Evolutionary conservation across 2,329 filamentous ascomycete genomes (phyloP).

Genomic region (Nemania sp.): DNA sequence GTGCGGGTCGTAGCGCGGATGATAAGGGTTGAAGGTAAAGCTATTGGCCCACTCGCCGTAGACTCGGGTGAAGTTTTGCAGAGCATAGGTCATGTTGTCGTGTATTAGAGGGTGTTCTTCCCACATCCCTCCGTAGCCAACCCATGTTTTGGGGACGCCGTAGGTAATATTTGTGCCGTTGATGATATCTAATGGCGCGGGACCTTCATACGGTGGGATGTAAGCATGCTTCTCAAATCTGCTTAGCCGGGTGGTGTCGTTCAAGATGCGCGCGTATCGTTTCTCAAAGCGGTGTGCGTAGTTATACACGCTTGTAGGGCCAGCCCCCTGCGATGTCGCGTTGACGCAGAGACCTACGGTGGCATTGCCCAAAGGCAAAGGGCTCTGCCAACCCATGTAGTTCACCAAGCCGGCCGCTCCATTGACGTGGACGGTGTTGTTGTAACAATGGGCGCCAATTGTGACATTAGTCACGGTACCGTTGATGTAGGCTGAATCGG

Average conservation of each 20-base stretch:
- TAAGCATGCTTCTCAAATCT: slow-evolving; percentile 21
- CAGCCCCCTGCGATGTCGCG: slow-evolving; percentile 47
- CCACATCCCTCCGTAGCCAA: slow-evolving; percentile 57
- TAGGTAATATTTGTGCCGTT: slow-evolving; percentile 23
- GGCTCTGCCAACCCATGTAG: slow-evolving; percentile 46
- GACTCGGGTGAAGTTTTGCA: slow-evolving; percentile 54
- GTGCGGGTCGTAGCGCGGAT: slow-evolving; percentile 57
- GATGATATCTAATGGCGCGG: slow-evolving; percentile 26
- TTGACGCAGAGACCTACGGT: slow-evolving; percentile 50
- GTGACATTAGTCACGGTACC: slow-evolving; percentile 44
- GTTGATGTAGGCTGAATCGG: slow-evolving; percentile 56
- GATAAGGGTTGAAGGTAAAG: slow-evolving; percentile 56
- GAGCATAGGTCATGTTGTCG: slow-evolving; percentile 54
- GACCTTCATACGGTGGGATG: slow-evolving; percentile 11
- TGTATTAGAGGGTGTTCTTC: slow-evolving; percentile 57
- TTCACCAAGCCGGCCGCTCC: slow-evolving; percentile 49
- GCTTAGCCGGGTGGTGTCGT: slow-evolving; percentile 19
- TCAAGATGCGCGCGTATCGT: slow-evolving; percentile 17
- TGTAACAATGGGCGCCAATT: slow-evolving; percentile 48
- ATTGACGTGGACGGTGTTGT: slow-evolving; percentile 42
- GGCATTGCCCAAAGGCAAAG: slow-evolving; percentile 31
- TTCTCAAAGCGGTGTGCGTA: slow-evolving; percentile 29
- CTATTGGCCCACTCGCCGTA: slow-evolving; percentile 58
- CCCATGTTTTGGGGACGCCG: slow-evolving; percentile 43
- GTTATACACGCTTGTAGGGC: slow-evolving; percentile 28